Conservation (phyloP, 129 eudicot species). For the Dittrichia graveolens region DNA sequence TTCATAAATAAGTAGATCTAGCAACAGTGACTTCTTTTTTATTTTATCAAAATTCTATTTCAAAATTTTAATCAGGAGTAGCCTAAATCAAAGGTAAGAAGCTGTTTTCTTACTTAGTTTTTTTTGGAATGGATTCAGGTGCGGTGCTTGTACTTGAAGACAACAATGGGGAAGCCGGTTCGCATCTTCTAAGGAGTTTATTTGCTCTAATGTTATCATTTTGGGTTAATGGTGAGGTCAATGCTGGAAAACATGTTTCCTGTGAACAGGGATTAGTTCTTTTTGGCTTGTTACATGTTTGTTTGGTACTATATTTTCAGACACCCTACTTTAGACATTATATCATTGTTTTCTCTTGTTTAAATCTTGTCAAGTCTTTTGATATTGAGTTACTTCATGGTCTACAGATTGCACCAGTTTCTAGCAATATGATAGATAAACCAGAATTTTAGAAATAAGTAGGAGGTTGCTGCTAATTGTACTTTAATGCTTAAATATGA, state of each 20-base stretch:
- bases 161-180: conserved; percentile 57
- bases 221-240: conserved; percentile 23
- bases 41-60: background rate
- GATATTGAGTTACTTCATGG: too few relatives aligned
- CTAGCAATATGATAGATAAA: too few relatives aligned
- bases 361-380: too few relatives aligned
- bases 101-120: background rate
- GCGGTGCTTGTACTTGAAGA: conserved; percentile 62
- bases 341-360: background rate
- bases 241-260: conserved; percentile 7
- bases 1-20: background rate
- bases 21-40: background rate
- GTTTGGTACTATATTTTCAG: conserved; percentile 26
- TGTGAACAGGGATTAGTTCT: conserved; percentile 1
- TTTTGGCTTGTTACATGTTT: conserved; percentile 26
- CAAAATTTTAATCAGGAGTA: background rate
- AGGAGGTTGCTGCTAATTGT: too few relatives aligned
- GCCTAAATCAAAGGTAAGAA: background rate
- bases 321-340: conserved; percentile 11
- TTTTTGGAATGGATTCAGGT: conserved; percentile 36
- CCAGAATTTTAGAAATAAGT: too few relatives aligned
- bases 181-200: conserved; percentile 49
- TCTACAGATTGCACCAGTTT: too few relatives aligned
- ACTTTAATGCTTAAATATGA: too few relatives aligned
- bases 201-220: conserved; percentile 15